Evolutionary conservation across 1,139 yeast species (phyloP).

Genomic region (Insectozyma bohioensis): DNA sequence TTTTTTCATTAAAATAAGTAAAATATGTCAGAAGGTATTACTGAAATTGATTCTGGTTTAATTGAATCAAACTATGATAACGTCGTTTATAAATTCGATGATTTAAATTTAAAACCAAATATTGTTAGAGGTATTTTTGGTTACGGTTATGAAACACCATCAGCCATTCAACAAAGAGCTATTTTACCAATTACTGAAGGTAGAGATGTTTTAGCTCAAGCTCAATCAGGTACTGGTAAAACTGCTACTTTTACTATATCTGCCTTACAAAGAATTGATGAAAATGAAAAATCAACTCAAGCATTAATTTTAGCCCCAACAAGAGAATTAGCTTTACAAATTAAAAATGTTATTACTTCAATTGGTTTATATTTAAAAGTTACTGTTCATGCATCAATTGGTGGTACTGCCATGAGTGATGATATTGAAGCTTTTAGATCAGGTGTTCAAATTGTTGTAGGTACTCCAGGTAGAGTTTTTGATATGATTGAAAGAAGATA

Average conservation of each 20-base stretch:
- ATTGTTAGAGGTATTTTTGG: slow-evolving; percentile 90
- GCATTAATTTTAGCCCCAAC: slow-evolving; percentile 98
- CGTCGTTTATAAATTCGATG: slow-evolving; percentile 87
- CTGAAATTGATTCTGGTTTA: slow-evolving; percentile 79
- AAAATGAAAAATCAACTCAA: slow-evolving; percentile 73
- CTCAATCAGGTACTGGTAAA: slow-evolving; percentile 99
- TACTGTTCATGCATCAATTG: slow-evolving; percentile 96
- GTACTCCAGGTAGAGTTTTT: slow-evolving; percentile 98
- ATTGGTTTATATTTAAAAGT: slow-evolving; percentile 93
- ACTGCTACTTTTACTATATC: slow-evolving; percentile 98
- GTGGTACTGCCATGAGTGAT: slow-evolving; percentile 92
- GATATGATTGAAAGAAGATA: slow-evolving; percentile 96
- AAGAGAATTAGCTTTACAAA: slow-evolving; percentile 97
- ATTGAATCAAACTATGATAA: slow-evolving; percentile 98
- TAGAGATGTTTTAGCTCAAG: slow-evolving; percentile 97
- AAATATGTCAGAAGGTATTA: slow-evolving; percentile 54
- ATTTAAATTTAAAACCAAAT: slow-evolving; percentile 76
- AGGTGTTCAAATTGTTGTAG: slow-evolving; percentile 96
- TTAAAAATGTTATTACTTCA: slow-evolving; percentile 92
- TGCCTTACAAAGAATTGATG: slow-evolving; percentile 91
- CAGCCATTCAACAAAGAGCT: slow-evolving; percentile 98
- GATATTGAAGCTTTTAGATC: slow-evolving; percentile 90
- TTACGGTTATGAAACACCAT: slow-evolving; percentile 97
- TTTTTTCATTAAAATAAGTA: background rate
- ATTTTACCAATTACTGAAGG: slow-evolving; percentile 95